Conservation (phyloP, 495 filamentous ascomycete genomes). For the Lasiosphaeria hispida region DNA sequence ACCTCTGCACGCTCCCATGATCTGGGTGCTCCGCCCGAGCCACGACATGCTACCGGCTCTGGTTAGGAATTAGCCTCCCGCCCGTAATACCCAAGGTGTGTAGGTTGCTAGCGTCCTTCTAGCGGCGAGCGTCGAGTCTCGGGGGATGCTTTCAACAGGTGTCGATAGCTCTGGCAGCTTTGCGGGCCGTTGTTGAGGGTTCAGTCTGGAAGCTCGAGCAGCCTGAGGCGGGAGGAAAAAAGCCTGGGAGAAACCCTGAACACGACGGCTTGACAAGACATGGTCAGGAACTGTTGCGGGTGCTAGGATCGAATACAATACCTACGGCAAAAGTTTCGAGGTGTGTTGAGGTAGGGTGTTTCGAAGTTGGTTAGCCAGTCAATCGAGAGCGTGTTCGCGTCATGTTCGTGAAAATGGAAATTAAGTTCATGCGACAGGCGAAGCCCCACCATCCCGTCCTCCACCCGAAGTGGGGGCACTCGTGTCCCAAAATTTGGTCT, state of each 20-base stretch:
- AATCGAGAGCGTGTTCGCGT: conserved; percentile 14
- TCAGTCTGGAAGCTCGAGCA: neutral
- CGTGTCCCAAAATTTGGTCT: neutral
- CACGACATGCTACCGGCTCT: neutral
- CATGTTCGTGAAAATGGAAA: conserved; percentile 13
- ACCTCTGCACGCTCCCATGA: neutral
- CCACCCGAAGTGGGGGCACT: neutral
- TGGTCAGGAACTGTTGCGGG: conserved; percentile 3
- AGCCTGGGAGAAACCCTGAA: neutral
- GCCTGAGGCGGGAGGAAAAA: neutral
- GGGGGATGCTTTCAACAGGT: no score
- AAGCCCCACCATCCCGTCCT: neutral
- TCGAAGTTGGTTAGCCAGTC: neutral
- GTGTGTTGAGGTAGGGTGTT: conserved; percentile 3
- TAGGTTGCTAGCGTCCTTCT: no score
- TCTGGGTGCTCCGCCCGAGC: neutral
- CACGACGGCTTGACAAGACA: conserved; percentile 11
- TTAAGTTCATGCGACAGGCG: conserved; percentile 14
- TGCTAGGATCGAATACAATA: conserved; percentile 1
- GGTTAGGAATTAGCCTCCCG: no score
- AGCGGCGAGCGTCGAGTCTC: no score
- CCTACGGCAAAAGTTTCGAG: conserved; percentile 3
- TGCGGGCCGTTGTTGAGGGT: neutral
- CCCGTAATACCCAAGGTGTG: no score
- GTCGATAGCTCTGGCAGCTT: no score